Conservation (phyloP, 179 eudicot genomes). For the Amaranthus tricolor region DNA sequence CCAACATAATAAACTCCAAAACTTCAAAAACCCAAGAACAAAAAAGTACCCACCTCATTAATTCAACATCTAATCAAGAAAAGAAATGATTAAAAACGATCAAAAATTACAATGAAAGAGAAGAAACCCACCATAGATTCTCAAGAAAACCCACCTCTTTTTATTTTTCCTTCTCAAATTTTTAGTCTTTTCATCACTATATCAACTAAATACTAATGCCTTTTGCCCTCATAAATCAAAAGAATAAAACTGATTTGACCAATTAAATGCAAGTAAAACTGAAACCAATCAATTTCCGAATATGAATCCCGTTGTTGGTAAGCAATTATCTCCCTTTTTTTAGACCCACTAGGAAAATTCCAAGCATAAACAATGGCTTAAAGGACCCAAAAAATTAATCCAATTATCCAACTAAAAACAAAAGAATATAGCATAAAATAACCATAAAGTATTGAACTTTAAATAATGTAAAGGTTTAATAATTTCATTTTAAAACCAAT, state of each 20-base stretch:
- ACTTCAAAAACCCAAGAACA: not conserved
- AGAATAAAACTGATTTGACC: not conserved
- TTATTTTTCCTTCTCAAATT: slow-evolving; percentile 11
- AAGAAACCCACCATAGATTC: slow-evolving; percentile 19
- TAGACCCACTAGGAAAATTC: too few species aligned
- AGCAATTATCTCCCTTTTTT: not conserved
- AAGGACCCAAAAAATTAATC: too few species aligned
- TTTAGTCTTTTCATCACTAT: not conserved
- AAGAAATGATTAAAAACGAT: not conserved
- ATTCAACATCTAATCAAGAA: not conserved
- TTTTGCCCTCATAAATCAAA: not conserved
- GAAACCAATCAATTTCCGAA: not conserved
- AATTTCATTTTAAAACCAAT: too few species aligned
- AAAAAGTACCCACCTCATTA: not conserved
- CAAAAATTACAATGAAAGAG: slow-evolving; percentile 4
- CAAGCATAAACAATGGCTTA: not conserved
- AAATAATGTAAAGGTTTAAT: too few species aligned
- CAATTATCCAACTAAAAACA: too few species aligned
- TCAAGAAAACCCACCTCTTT: not conserved
- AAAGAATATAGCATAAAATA: too few species aligned
- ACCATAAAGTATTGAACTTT: too few species aligned
- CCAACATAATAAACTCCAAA: not conserved
- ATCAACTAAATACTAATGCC: not conserved
- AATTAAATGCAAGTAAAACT: not conserved
- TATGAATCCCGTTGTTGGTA: not conserved